These are phyloP conservation scores for Cryphonectria radicalis DNA, from an alignment of 2,329 filamentous ascomycete genomes.

Conservation along the genomic window DNA sequence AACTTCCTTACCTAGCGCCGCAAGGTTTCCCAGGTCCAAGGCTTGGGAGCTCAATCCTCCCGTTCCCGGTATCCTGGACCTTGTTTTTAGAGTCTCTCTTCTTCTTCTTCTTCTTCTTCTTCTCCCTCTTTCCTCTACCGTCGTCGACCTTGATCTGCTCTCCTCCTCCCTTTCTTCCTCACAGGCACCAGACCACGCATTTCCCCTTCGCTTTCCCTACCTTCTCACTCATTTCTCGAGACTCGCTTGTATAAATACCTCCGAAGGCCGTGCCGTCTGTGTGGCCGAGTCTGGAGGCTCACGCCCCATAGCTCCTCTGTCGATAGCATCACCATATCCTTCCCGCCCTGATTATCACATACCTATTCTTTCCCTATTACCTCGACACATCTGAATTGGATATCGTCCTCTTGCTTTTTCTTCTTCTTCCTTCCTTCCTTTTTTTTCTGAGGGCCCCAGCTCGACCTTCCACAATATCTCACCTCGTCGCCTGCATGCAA, in stretches of 20 bases:
- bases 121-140: neutral
- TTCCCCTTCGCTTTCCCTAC: neutral
- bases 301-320: neutral
- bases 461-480: neutral
- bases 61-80: neutral
- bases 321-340: neutral
- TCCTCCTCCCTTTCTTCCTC: neutral
- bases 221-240: neutral
- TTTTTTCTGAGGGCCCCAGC: neutral
- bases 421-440: too few relatives aligned
- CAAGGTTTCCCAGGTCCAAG: conserved; percentile 3
- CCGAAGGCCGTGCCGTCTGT: neutral
- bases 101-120: neutral
- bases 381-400: neutral
- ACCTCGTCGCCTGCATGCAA: neutral
- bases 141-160: neutral
- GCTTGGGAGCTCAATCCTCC: conserved; percentile 8
- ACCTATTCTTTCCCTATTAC: neutral
- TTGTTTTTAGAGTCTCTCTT: neutral
- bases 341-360: neutral
- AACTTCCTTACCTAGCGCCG: conserved; percentile 8
- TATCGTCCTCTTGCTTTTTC: neutral
- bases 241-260: neutral
- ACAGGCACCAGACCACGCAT: neutral
- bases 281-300: neutral